Percentiles rank a stretch among this genome's conserved stretches.
These are phyloP conservation scores for Camptophora hylomeconis DNA, from an alignment of 2,329 filamentous ascomycete genomes.

Conservation along the genomic window DNA sequence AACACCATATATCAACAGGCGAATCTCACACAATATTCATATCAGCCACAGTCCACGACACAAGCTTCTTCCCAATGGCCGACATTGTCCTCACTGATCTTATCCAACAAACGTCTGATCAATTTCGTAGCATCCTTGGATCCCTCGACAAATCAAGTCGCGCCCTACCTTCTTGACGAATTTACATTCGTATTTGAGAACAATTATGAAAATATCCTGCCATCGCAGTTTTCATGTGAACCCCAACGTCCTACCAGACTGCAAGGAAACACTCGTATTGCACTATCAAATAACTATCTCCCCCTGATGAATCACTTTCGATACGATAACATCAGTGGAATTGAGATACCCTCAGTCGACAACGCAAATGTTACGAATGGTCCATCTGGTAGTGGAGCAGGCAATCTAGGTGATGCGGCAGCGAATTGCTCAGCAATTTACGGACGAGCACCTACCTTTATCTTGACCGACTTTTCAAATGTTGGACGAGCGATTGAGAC, in stretches of 20 bases:
- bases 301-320: conserved; percentile 73
- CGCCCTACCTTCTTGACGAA: conserved; percentile 33
- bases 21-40: conserved; percentile 50
- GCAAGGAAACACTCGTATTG: conserved; percentile 32
- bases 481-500: conserved; percentile 55
- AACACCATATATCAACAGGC: conserved; percentile 42
- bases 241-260: conserved; percentile 51
- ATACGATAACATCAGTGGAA: conserved; percentile 34
- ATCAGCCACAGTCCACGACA: conserved; percentile 36
- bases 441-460: conserved; percentile 49
- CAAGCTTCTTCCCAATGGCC: conserved; percentile 46
- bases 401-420: conserved; percentile 38
- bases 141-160: conserved; percentile 25
- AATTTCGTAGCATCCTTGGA: conserved; percentile 49
- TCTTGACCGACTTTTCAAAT: conserved; percentile 71
- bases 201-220: conserved; percentile 48
- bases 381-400: conserved; percentile 36
- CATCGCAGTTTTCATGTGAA: conserved; percentile 58
- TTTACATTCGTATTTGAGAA: conserved; percentile 55
- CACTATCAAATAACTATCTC: conserved; percentile 47
- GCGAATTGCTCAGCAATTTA: conserved; percentile 44
- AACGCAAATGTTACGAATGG: conserved; percentile 54
- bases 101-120: conserved; percentile 50
- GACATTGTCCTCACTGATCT: conserved; percentile 57
- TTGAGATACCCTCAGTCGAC: conserved; percentile 49